A percentile compares a stretch with the other conserved stretches of the same genome.
Evolutionary conservation across 2,329 filamentous ascomycete genomes (phyloP).

Genomic region (Dendrostoma leiphaemia): DNA sequence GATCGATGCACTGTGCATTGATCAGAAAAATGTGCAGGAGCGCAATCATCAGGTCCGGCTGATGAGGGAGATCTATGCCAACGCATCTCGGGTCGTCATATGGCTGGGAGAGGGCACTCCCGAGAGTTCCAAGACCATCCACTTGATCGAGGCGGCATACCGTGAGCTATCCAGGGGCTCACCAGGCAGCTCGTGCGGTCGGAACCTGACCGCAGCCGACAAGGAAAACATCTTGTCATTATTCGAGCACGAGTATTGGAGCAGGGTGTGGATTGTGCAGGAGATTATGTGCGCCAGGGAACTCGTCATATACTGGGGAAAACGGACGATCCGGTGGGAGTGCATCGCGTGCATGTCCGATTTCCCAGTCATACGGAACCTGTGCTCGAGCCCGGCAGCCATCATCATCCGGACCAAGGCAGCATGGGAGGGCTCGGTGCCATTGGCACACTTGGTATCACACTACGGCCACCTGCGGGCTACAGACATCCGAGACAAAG

Average conservation of each 20-base stretch:
- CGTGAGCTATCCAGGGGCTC: background rate
- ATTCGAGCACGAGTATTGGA: constrained; percentile 7
- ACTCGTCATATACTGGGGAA: background rate
- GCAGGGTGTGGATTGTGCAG: constrained; percentile 13
- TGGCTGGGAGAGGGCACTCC: constrained; percentile 8
- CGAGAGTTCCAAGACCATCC: background rate
- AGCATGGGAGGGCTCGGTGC: background rate
- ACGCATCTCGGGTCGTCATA: background rate
- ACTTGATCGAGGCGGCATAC: background rate
- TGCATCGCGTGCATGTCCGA: background rate
- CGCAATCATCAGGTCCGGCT: constrained; percentile 11
- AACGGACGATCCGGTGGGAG: background rate
- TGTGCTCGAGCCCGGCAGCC: background rate
- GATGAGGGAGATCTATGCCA: constrained; percentile 8
- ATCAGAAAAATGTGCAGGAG: constrained; percentile 5
- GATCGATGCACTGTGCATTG: constrained; percentile 16
- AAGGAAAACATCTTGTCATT: background rate
- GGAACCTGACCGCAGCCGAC: background rate
- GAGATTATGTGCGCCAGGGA: constrained; percentile 8
- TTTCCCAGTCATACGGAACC: background rate
- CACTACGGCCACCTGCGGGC: background rate
- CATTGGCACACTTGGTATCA: background rate
- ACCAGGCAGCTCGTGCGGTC: background rate
- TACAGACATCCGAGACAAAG: background rate
- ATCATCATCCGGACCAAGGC: background rate